phyloP scores from a whole-genome alignment of 345 rosid species.

The Heritiera littoralis region DNA sequence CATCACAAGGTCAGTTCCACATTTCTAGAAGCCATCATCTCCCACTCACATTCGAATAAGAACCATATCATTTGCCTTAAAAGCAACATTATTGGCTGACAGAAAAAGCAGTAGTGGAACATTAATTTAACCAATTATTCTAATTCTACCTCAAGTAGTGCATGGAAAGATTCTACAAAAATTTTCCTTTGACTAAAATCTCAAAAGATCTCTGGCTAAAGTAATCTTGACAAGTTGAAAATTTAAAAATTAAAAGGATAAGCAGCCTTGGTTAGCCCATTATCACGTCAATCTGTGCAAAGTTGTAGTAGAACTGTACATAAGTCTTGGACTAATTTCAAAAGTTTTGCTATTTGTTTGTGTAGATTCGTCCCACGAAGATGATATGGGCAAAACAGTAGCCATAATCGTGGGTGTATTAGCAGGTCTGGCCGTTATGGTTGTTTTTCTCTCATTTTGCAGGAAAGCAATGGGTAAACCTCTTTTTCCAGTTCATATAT shows the following conservation, averaged over 20 bases:
- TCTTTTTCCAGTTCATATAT: background rate
- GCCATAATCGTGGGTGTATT: slow-evolving; percentile 80
- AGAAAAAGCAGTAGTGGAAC: slow-evolving; percentile 14
- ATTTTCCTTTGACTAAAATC: too few relatives aligned
- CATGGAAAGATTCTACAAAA: too few relatives aligned
- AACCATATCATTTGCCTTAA: slow-evolving; percentile 15
- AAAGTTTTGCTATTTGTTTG: slow-evolving; percentile 15
- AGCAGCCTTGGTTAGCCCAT: too few relatives aligned
- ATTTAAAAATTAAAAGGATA: too few relatives aligned
- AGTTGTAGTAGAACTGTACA: too few relatives aligned
- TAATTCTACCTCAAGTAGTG: background rate
- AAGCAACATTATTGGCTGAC: slow-evolving; percentile 12
- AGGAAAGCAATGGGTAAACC: slow-evolving; percentile 47
- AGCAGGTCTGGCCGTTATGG: slow-evolving; percentile 67
- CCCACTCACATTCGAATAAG: slow-evolving; percentile 28
- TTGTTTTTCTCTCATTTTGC: slow-evolving; percentile 80
- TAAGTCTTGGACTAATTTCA: slow-evolving; percentile 5
- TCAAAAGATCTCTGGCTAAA: too few relatives aligned
- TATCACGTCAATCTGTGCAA: too few relatives aligned
- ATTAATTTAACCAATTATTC: slow-evolving; percentile 13
- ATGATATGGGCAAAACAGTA: slow-evolving; percentile 69
- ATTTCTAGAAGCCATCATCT: slow-evolving; percentile 16
- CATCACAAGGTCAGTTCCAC: slow-evolving; percentile 19
- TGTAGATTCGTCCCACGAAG: slow-evolving; percentile 64
- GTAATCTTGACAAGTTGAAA: too few relatives aligned